phyloP scores from a whole-genome alignment of 1,284 basidiomycete genomes.

The Moesziomyces antarcticus region DNA sequence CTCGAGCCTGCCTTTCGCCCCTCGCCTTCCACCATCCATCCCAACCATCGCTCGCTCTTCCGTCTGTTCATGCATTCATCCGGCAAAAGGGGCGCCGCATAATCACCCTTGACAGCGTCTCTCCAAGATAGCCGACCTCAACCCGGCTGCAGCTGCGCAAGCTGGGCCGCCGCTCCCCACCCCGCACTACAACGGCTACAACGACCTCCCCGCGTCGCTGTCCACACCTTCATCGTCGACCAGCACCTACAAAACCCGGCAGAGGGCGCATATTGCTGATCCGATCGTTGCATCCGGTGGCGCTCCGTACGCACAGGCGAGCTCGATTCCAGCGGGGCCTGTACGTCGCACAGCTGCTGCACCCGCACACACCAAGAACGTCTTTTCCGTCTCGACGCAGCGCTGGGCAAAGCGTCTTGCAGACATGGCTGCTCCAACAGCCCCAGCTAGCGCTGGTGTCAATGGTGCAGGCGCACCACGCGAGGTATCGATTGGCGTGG shows the following conservation, averaged over 20 bases:
- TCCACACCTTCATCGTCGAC: background rate
- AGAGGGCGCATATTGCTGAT: constrained; percentile 40
- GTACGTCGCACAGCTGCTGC: constrained; percentile 30
- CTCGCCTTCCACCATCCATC: background rate
- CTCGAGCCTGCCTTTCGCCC: constrained; percentile 1
- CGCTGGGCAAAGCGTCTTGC: constrained; percentile 39
- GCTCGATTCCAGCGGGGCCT: constrained; percentile 16
- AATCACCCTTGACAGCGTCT: constrained; percentile 5
- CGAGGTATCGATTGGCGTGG: constrained; percentile 35
- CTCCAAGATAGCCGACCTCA: constrained; percentile 36
- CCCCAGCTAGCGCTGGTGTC: background rate
- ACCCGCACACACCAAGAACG: constrained; percentile 41
- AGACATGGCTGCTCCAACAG: constrained; percentile 32
- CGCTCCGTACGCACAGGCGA: constrained; percentile 18
- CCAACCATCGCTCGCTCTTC: background rate
- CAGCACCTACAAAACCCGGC: constrained; percentile 4
- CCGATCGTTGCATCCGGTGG: constrained; percentile 35
- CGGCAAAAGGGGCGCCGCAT: constrained; percentile 31
- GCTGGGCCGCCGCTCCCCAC: constrained; percentile 23
- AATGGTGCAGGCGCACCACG: constrained; percentile 7
- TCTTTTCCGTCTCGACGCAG: constrained; percentile 44
- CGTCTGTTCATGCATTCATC: constrained; percentile 1
- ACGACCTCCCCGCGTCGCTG: constrained; percentile 17
- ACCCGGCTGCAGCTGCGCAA: constrained; percentile 36
- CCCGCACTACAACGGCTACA: constrained; percentile 34